Evolutionary conservation across 352 stramenopile genomes (phyloP).

Genomic region (Pythium aquatile): DNA sequence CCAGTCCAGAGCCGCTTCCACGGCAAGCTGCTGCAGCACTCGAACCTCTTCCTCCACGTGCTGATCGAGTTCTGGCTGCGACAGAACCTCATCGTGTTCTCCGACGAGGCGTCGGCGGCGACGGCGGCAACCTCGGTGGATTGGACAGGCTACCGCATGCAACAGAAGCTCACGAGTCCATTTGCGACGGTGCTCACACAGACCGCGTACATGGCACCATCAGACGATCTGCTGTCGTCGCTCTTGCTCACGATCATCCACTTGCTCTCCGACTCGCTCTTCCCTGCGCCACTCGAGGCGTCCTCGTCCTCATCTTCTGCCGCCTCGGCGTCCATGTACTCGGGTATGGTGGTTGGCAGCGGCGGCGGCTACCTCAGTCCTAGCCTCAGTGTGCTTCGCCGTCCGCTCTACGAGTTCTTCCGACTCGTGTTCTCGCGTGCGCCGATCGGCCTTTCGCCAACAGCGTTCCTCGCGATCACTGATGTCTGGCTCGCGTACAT

Average conservation of each 20-base stretch:
- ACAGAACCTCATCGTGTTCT: slow-evolving; percentile 87
- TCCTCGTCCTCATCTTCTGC: slow-evolving; percentile 18
- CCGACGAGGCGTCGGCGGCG: slow-evolving; percentile 41
- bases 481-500: slow-evolving; percentile 88
- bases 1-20: slow-evolving; percentile 75
- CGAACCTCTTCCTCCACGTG: slow-evolving; percentile 82
- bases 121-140: slow-evolving; percentile 11
- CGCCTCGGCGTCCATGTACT: slow-evolving; percentile 19
- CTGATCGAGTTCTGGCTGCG: slow-evolving; percentile 87
- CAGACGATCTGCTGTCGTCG: slow-evolving; percentile 79
- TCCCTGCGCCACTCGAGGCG: slow-evolving; percentile 48
- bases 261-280: slow-evolving; percentile 79
- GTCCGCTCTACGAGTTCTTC: slow-evolving; percentile 82
- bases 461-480: slow-evolving; percentile 76
- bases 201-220: slow-evolving; percentile 83
- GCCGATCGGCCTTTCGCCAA: slow-evolving; percentile 72
- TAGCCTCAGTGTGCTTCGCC: slow-evolving; percentile 66
- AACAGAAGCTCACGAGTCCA: slow-evolving; percentile 48
- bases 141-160: slow-evolving; percentile 27
- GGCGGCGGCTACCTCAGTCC: slow-evolving; percentile 68
- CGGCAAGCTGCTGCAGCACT: slow-evolving; percentile 71
- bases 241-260: slow-evolving; percentile 82
- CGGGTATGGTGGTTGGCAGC: slow-evolving; percentile 34
- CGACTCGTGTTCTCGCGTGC: slow-evolving; percentile 80
- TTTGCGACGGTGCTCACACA: slow-evolving; percentile 77